Base-by-base conservation (phyloP, 2,329 filamentous ascomycete species). In the Zalaria obscura region DNA sequence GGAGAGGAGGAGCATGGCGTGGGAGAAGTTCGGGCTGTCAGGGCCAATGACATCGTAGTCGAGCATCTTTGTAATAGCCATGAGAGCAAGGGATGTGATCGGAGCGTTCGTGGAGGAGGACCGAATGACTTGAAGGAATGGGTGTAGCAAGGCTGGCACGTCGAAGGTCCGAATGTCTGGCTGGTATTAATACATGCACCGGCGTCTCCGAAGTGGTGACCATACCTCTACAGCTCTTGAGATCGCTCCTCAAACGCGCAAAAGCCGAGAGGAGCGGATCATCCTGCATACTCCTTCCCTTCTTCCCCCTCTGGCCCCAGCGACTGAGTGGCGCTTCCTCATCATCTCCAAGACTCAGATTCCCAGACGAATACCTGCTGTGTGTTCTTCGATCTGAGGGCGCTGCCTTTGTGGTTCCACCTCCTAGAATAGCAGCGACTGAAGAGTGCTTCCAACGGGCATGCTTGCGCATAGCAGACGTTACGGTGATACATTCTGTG, bases 401-500 rank as follows among this genome's bases (percentile, higher is more conserved):
- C 3, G 45, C 26, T 5, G 40, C 43, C 34, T 44, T 43, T 8
- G 42, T 39, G 35, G 48, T 38, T 51, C 64, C 70, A 49, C 86
- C 86, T 39, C 91, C 91, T 28, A 98, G 72, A 46, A 98, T 98
- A 40, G 89, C 89, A 32, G 91, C 87, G 36, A 98, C 91, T 4
- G 88, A 95, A 8, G 88, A 94, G 60, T 96, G 88, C 38, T 87
- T 86, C 72, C 89, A 96, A 50, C 91, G 83, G 49, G 87, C 83
- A 74, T 95, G 82, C 67, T 98, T 98, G 56, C 93, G 88, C 75
- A 98, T 95, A 46, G 88, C 87, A 47, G 89, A 95, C 9, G 91
- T 96, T 65, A 98, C 89, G 36, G 88, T 89, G 58, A 96, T 96
- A 63, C 91, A 98, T 78, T 98, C 91, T 63, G 89, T 94, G 48